phyloP scores from a whole-genome alignment of 352 stramenopile species.

The Globisporangium nagaii region DNA sequence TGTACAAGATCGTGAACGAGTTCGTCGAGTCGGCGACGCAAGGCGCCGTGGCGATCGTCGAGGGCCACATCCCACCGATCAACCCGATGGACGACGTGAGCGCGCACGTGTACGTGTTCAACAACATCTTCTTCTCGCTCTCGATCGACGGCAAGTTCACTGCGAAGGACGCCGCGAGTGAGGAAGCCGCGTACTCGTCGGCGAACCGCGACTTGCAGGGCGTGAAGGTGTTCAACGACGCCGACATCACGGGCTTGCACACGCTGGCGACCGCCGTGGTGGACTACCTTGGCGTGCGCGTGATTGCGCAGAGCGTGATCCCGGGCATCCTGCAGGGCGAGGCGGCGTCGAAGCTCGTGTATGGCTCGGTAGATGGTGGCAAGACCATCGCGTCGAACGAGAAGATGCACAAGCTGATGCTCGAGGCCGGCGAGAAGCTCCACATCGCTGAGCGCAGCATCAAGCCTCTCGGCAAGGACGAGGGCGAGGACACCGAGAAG shows the following conservation, averaged over 20 bases:
- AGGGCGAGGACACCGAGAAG: conserved; percentile 21
- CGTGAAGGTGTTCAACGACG: conserved; percentile 89
- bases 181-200: conserved; percentile 80
- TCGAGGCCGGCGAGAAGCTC: conserved; percentile 75
- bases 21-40: conserved; percentile 92
- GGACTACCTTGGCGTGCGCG: conserved; percentile 92
- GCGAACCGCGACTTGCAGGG: conserved; percentile 89
- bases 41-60: conserved; percentile 89
- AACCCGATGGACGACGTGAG: conserved; percentile 93
- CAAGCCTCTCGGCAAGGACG: conserved; percentile 62
- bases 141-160: conserved; percentile 76
- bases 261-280: conserved; percentile 94
- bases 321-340: conserved; percentile 95
- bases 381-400: conserved; percentile 86
- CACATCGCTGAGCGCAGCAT: conserved; percentile 87
- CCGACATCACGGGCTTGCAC: conserved; percentile 87
- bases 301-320: conserved; percentile 95
- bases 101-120: conserved; percentile 96
- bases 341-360: conserved; percentile 92
- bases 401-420: conserved; percentile 91
- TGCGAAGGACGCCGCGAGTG: conserved; percentile 58
- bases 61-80: conserved; percentile 93
- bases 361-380: conserved; percentile 92
- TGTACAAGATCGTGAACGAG: conserved; percentile 94
- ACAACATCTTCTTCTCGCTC: conserved; percentile 97